phyloP scores from a whole-genome alignment of 495 filamentous ascomycete species.

The Aspergillus ostianus region DNA sequence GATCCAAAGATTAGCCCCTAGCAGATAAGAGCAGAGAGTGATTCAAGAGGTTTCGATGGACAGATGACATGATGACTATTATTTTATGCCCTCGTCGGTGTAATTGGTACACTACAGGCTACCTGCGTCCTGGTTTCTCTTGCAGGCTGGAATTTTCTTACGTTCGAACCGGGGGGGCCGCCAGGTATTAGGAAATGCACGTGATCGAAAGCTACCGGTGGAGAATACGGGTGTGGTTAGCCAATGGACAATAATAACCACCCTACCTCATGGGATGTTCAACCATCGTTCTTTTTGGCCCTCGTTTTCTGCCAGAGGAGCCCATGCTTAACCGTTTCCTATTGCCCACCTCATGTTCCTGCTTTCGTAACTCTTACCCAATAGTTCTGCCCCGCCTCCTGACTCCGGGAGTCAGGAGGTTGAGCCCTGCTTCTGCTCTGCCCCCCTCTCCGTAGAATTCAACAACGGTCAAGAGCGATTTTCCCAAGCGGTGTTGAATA shows the following conservation, averaged over 20 bases:
- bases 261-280: conserved; percentile 4
- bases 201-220: conserved; percentile 1
- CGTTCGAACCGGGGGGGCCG: neutral
- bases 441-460: neutral
- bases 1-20: too few relatives aligned
- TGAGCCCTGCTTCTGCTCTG: too few relatives aligned
- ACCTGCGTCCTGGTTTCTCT: too few relatives aligned
- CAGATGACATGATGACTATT: too few relatives aligned
- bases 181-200: neutral
- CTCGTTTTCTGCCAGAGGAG: conserved; percentile 2
- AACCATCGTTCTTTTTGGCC: conserved; percentile 2
- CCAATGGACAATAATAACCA: neutral
- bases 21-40: too few relatives aligned
- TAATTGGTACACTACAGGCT: too few relatives aligned
- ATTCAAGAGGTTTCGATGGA: too few relatives aligned
- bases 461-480: too few relatives aligned
- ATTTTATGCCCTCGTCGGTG: too few relatives aligned
- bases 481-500: too few relatives aligned
- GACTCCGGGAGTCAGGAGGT: too few relatives aligned
- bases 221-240: conserved; percentile 2
- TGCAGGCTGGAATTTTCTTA: neutral
- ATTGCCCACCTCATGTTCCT: conserved; percentile 4
- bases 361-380: conserved; percentile 1
- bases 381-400: too few relatives aligned
- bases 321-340: conserved; percentile 4